Conservation (phyloP, 2,329 filamentous ascomycete species). For the Fusarium sarcochroum region DNA sequence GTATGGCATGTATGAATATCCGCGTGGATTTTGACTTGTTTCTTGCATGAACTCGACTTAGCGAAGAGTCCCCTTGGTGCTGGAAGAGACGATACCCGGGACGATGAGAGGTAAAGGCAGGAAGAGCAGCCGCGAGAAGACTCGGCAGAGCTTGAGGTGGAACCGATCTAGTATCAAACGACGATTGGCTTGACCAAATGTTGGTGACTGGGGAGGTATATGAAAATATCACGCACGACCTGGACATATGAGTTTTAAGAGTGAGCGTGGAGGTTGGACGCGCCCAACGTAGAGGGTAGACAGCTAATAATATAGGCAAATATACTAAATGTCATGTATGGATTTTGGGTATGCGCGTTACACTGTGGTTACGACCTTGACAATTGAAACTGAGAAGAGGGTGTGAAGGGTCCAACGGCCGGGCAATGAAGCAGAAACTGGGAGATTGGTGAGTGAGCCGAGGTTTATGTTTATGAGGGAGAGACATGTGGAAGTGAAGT, state of each 20-base stretch:
- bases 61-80: conserved; percentile 40
- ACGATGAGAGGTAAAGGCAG: conserved; percentile 42
- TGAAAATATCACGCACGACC: conserved; percentile 34
- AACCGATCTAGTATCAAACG: conserved; percentile 19
- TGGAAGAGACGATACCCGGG: conserved; percentile 48
- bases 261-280: conserved; percentile 14
- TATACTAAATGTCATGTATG: conserved; percentile 29
- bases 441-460: conserved; percentile 17
- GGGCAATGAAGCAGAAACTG: neutral
- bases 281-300: conserved; percentile 18
- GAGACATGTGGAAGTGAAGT: conserved; percentile 30
- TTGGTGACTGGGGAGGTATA: conserved; percentile 29
- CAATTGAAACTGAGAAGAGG: neutral
- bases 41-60: conserved; percentile 45
- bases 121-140: conserved; percentile 34
- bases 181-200: conserved; percentile 7
- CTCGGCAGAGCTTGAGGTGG: conserved; percentile 32
- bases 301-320: conserved; percentile 43
- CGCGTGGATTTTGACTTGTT: conserved; percentile 43
- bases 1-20: conserved; percentile 35
- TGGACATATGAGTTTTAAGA: conserved; percentile 24
- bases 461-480: conserved; percentile 25
- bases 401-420: too few species aligned
- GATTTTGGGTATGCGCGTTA: neutral
- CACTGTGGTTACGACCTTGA: neutral